Percentiles rank a stretch among this genome's conserved stretches.
These are phyloP conservation scores for Leishmania tropica DNA, from an alignment of 208 protist species.

Conservation along the genomic window DNA sequence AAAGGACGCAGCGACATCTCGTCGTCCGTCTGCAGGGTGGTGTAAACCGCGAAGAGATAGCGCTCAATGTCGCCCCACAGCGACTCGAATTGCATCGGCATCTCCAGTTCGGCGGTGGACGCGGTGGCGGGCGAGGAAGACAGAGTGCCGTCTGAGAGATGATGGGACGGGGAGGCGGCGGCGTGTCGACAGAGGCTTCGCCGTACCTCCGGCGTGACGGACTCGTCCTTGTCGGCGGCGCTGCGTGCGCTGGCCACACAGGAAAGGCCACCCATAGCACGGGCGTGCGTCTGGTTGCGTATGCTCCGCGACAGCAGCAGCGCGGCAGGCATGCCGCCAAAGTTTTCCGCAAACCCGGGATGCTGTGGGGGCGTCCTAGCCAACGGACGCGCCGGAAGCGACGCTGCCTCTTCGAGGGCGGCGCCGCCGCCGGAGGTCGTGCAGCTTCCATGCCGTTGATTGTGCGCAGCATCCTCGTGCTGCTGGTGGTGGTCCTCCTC, in stretches of 20 bases:
- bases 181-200: background rate
- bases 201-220: background rate
- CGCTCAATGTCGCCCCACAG: slow-evolving; percentile 47
- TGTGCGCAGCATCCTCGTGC: background rate
- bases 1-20: slow-evolving; percentile 35
- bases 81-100: slow-evolving; percentile 26
- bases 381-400: background rate
- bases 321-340: slow-evolving; percentile 2
- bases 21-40: slow-evolving; percentile 34
- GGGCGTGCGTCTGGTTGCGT: slow-evolving; percentile 16
- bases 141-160: background rate
- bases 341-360: background rate
- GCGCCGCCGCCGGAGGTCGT: background rate
- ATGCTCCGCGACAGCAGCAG: slow-evolving; percentile 38
- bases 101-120: background rate
- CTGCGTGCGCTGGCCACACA: slow-evolving; percentile 11
- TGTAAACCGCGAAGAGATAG: slow-evolving; percentile 51
- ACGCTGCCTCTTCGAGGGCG: background rate
- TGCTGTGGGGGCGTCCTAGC: slow-evolving; percentile 5
- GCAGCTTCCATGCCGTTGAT: background rate
- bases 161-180: background rate
- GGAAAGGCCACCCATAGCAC: slow-evolving; percentile 3
- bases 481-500: background rate
- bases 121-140: background rate
- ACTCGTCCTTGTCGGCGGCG: slow-evolving; percentile 20